phyloP scores from a whole-genome alignment of 148 eudicot genomes.

The Dianthus caryophyllus region DNA sequence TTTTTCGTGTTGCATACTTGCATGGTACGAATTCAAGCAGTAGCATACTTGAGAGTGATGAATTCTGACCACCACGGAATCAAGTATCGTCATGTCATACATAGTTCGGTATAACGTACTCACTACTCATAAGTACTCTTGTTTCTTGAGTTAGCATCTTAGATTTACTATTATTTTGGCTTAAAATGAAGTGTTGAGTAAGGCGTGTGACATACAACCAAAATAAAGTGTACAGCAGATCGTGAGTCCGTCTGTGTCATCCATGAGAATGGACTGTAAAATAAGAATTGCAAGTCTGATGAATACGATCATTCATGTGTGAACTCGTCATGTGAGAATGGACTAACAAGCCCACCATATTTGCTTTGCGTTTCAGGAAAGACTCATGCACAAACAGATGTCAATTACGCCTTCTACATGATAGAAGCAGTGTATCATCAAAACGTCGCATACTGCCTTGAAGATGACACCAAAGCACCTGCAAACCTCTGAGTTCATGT shows the following conservation, averaged over 20 bases:
- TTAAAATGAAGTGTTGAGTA: no score
- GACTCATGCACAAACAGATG: slow-evolving; percentile 47
- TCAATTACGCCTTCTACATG: slow-evolving; percentile 55
- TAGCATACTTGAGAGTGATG: neutral
- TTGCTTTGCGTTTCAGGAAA: slow-evolving; percentile 51
- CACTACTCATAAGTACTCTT: no score
- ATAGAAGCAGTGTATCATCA: slow-evolving; percentile 66
- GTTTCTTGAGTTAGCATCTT: no score
- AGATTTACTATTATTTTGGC: no score
- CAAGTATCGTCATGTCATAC: no score
- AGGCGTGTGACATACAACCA: no score
- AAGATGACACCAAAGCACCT: slow-evolving; percentile 47
- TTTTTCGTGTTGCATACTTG: neutral
- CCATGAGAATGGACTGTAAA: neutral
- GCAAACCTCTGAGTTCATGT: slow-evolving; percentile 61
- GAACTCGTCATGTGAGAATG: no score
- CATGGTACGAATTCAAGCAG: neutral
- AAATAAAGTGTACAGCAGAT: no score
- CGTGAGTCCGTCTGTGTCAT: neutral
- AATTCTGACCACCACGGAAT: neutral
- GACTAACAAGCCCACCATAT: neutral
- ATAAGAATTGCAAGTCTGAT: neutral
- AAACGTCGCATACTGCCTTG: slow-evolving; percentile 70
- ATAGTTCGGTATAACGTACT: no score
- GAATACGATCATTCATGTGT: no score